These are phyloP conservation scores for Singerocomus inundabilis DNA, from an alignment of 1,284 basidiomycete genomes.

Conservation along the genomic window DNA sequence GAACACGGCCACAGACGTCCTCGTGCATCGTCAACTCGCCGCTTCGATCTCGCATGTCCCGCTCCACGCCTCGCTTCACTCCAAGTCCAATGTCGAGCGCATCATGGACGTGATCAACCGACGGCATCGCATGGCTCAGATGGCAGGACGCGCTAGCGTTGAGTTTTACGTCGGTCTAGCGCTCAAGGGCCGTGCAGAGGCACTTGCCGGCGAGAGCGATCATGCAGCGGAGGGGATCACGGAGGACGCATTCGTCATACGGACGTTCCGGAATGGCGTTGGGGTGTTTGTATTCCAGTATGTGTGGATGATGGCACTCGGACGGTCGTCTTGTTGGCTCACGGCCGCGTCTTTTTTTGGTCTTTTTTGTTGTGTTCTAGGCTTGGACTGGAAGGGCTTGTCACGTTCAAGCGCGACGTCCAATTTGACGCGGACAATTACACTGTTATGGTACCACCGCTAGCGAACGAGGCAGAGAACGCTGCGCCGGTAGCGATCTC, in stretches of 20 bases:
- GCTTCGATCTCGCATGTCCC: constrained; percentile 87
- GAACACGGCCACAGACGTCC: constrained; percentile 59
- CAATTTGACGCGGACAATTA: constrained; percentile 93
- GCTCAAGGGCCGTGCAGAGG: constrained; percentile 70
- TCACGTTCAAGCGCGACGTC: constrained; percentile 88
- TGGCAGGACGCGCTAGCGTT: constrained; percentile 92
- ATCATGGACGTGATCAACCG: constrained; percentile 88
- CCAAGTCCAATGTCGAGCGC: constrained; percentile 87
- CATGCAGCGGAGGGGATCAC: constrained; percentile 41
- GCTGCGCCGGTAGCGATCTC: constrained; percentile 57
- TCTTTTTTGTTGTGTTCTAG: constrained; percentile 39
- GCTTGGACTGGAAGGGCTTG: constrained; percentile 90
- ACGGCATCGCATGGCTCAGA: constrained; percentile 94
- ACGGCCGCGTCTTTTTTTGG: not conserved
- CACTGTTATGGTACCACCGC: constrained; percentile 68
- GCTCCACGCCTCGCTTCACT: constrained; percentile 85
- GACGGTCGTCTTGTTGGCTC: not conserved
- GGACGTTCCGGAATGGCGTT: constrained; percentile 92
- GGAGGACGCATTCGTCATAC: constrained; percentile 94
- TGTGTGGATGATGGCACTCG: constrained; percentile 31
- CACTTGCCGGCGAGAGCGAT: constrained; percentile 23
- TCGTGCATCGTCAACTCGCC: constrained; percentile 92
- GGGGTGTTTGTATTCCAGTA: constrained; percentile 95
- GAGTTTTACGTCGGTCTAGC: constrained; percentile 98
- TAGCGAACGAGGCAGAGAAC: constrained; percentile 1